These are phyloP conservation scores for Ailanthus altissimus DNA, from an alignment of 345 rosid species.

Conservation along the genomic window DNA sequence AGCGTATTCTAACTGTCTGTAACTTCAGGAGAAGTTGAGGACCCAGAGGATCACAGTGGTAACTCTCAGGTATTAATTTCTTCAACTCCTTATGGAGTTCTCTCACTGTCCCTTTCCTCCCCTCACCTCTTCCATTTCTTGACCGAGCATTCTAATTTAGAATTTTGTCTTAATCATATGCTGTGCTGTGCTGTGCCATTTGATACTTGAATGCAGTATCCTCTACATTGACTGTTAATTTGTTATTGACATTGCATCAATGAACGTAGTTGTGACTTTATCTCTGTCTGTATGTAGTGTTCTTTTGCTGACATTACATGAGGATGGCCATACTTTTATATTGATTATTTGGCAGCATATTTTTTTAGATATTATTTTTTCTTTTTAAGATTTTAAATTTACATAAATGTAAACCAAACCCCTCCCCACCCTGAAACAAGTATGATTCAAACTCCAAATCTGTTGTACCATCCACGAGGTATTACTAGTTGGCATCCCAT, in stretches of 20 bases:
- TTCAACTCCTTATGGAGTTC: not conserved
- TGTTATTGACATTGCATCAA: not conserved
- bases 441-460: too few species aligned
- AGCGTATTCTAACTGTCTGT: constrained; percentile 19
- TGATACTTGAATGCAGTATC: not conserved
- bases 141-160: not conserved
- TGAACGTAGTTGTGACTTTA: not conserved
- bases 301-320: not conserved
- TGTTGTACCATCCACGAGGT: too few species aligned
- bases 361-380: too few species aligned
- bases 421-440: too few species aligned
- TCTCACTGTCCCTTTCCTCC: not conserved
- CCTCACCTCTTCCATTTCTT: not conserved
- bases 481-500: not conserved
- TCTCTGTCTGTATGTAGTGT: not conserved
- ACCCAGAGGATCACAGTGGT: constrained; percentile 51
- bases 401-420: too few species aligned
- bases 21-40: constrained; percentile 59
- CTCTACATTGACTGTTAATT: not conserved
- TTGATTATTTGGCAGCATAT: not conserved
- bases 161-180: not conserved
- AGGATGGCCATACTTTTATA: not conserved
- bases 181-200: not conserved
- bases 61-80: constrained; percentile 59
- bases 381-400: too few species aligned